Evolutionary conservation across 352 stramenopile species (phyloP), one percentile per base, ranked within the genome.

Genomic region (Globisporangium abappressorium): DNA sequence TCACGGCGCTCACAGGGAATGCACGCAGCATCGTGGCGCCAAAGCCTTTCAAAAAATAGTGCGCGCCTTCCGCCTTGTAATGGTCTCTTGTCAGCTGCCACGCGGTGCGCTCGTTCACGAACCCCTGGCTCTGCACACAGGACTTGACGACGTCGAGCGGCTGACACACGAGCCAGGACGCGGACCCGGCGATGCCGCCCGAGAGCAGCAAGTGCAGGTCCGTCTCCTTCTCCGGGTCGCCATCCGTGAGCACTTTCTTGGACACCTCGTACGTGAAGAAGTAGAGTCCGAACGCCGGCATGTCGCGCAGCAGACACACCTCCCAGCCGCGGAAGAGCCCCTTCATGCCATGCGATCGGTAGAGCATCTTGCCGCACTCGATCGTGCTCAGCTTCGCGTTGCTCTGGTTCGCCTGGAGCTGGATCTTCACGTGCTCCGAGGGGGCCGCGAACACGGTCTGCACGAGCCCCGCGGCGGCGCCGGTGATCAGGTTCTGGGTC

Each of bases 101-200:
- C 30, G 84, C 84, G 9, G 72, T 77, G 69, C 79, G 70, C 64
- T 83, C 78, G 30, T 69, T 65, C 7, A 69, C 72, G 7, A 89
- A 75, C 18, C 72, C 67, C 62, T 93, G 86, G 61, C 84, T 89
- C 78, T 97, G 91, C 36, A 95, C 88, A 47, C 89, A 87, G 30
- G 88, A 96, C 79, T 97, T 97, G 71, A 97, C 80, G 28, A 97
- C 91, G 70, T 97, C 91, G 63, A 96, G 76, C 2, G 91, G 91
- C 69, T 94, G 85, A 38, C 81, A 90, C 55, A 92, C 70, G 28
- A 87, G 74, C 87, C 89, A 96, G 28, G 87, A 94, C 53, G 91
- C 67, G 51, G 89, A 91, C 15, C 87, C 89, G 0, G 89, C 87
- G 5, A 93, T 63, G 20, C 89, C 89, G 28, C 89, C 87, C 0